Percentiles rank a stretch among this genome's conserved stretches.
Conservation (phyloP, 805 yeast genomes). For the Wickerhamiella azyma region DNA sequence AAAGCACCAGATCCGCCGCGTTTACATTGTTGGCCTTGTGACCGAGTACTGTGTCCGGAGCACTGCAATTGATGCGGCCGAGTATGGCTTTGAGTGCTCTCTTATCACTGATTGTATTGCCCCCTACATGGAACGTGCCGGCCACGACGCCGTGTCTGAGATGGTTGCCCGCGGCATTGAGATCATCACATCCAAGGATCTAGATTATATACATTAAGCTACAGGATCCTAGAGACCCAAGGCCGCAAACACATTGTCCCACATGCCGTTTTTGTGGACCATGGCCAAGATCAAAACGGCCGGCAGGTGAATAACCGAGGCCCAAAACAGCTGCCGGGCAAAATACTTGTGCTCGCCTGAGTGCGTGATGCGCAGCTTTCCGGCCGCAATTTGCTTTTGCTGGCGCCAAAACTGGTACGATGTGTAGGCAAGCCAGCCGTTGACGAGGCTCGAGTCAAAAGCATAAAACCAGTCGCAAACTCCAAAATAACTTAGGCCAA, state of each 20-base stretch:
- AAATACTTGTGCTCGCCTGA: constrained; percentile 34
- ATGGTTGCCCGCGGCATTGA: not conserved
- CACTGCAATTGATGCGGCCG: constrained; percentile 58
- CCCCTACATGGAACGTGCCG: constrained; percentile 27
- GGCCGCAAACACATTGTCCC: constrained; percentile 49
- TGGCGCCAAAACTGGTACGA: constrained; percentile 79
- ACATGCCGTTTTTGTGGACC: constrained; percentile 88
- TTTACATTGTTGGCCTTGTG: constrained; percentile 70
- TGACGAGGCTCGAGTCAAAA: constrained; percentile 67
- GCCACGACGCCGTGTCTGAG: constrained; percentile 23
- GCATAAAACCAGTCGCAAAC: constrained; percentile 74
- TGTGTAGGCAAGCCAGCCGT: constrained; percentile 73
- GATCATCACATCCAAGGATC: not conserved
- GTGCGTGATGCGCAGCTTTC: constrained; percentile 9
- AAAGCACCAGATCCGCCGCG: constrained; percentile 38
- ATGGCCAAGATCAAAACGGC: constrained; percentile 80
- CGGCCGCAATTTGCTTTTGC: constrained; percentile 33
- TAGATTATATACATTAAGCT: not conserved
- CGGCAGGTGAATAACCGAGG: constrained; percentile 88
- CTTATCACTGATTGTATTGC: constrained; percentile 45
- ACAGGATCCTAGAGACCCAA: not conserved
- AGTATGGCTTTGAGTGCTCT: constrained; percentile 46
- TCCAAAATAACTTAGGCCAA: constrained; percentile 62
- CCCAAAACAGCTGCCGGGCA: constrained; percentile 85
- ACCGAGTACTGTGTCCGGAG: constrained; percentile 74